Conservation (phyloP, 1,284 basidiomycete genomes). For the Tranzscheliella williamsii region DNA sequence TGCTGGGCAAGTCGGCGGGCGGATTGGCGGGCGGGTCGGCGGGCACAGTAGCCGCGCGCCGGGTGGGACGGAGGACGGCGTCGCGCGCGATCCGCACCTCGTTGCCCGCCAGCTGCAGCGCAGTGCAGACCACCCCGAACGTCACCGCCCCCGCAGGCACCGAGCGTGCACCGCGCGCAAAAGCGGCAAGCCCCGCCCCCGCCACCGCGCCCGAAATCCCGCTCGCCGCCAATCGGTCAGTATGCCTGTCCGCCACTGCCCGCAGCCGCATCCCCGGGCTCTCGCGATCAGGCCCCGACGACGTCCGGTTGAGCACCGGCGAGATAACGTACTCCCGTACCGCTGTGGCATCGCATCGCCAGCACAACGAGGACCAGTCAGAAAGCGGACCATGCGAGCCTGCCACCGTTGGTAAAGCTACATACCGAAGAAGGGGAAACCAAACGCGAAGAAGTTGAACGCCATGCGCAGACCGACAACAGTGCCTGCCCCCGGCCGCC, state of each 20-base stretch:
- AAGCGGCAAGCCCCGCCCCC: constrained; percentile 21
- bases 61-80: constrained; percentile 11
- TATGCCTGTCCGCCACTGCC: constrained; percentile 13
- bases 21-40: no score
- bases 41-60: no score
- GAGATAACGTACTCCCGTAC: constrained; percentile 29
- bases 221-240: constrained; percentile 20
- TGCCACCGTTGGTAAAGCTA: no score
- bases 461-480: constrained; percentile 25
- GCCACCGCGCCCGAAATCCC: constrained; percentile 28
- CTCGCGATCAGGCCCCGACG: constrained; percentile 15
- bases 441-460: constrained; percentile 28
- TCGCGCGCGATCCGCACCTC: constrained; percentile 24
- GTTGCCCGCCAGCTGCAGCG: constrained; percentile 29
- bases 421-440: constrained; percentile 33
- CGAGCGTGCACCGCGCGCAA: constrained; percentile 4
- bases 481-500: constrained; percentile 25
- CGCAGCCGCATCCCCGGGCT: constrained; percentile 21
- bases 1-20: no score
- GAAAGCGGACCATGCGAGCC: no score
- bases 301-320: constrained; percentile 26
- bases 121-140: constrained; percentile 26
- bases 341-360: no score
- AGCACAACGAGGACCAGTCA: no score
- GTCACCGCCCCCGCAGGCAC: constrained; percentile 21